Base-by-base conservation (phyloP, 1,139 yeast genomes). In the Candida dubliniensis region DNA sequence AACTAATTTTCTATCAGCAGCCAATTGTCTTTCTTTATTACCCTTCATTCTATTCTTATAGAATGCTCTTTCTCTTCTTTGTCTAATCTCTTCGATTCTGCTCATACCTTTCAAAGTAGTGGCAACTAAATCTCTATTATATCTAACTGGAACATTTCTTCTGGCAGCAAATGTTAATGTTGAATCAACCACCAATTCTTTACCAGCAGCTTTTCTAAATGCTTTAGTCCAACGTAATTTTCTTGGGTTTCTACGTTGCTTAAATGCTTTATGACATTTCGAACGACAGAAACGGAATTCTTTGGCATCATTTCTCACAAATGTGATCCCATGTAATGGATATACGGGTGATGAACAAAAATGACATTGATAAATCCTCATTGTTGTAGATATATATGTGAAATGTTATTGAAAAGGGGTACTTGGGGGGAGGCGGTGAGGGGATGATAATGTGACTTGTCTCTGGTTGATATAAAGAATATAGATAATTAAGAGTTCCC, bases 21-120 rank as follows among this genome's bases (percentile, higher is more conserved):
- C 89, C 62, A 89, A 75, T 66, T 87, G 86, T 67, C 83, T 82
- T 57, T 87, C 96, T 70, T 84, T 86, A 73, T 95, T 93, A 54
- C 97, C 98, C 71, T 87, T 88, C 99, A 93, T 93, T 83, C 99
- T 88, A 74, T 91, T 90, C 90, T 90, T 91, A 76, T 89, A 93
- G 89, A 93, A 93, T 31, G 98, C 97, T 64, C 96, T 80, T 72
- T 95, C 99, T 77, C 99, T 86, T 79, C 84, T 89, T 66, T 81
- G 85, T 77, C 99, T 84, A 67, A 93, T 93, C 72, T 90, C 96
- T 67, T 93, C 97, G 51, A 95, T 85, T 72, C 98, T 84, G 47
- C 88, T 78, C 99, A 93, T 93, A 44, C 96, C 97, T 73, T 81
- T 85, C 69, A 93, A 79, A 9, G 99, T 93, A 46, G 95, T 88